Evolutionary conservation across 108 stramenopile species (phyloP), one percentile per base, ranked within the genome.

Genomic region (Nitzschia sp.): DNA sequence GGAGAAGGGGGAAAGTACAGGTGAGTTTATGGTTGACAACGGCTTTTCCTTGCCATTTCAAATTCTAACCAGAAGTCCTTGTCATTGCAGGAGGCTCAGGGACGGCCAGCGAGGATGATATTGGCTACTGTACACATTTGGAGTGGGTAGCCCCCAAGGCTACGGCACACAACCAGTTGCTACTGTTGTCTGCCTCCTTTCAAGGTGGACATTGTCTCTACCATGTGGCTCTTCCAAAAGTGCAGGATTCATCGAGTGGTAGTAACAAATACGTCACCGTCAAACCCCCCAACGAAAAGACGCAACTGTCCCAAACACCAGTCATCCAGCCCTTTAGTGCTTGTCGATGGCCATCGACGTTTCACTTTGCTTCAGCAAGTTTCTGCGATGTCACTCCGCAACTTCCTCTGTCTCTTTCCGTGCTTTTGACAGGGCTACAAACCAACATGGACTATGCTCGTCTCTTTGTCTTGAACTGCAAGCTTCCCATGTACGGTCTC

Each of bases 191-290:
- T 0, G 89, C 86, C 20, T 65, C 85, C 62, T 93, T 81, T 73
- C 73, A 81, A 55, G 78, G 83, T 58, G 92, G 87, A 0, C 53
- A 90, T 9, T 83, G 84, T 42, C 52, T 93, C 9, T 93, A 83
- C 57, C 89, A 87, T 63, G 84, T 93, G 10, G 62, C 64, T 53
- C 41, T 82, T 8, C 79, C 83, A 19, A 56, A 75, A 37, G n/a
- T 75, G 0, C 51, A 58, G 26, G 77, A 77, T 52, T 54, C 63
- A 29, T 34, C 41, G 29, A 10, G 26, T 12, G 56, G 37, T 6
- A 19, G 41, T 25, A 50, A 40, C 37, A 54, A 61, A 38, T 75
- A 75, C 29, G 41, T 55, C 14, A 56, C 29, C 10, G 48, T 60
- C 7, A 53, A 48, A 24, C 41, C 44, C 8, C 79, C 73, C 2